Base-by-base conservation (phyloP, 176 grass and related monocot genomes). In the Canna indica region DNA sequence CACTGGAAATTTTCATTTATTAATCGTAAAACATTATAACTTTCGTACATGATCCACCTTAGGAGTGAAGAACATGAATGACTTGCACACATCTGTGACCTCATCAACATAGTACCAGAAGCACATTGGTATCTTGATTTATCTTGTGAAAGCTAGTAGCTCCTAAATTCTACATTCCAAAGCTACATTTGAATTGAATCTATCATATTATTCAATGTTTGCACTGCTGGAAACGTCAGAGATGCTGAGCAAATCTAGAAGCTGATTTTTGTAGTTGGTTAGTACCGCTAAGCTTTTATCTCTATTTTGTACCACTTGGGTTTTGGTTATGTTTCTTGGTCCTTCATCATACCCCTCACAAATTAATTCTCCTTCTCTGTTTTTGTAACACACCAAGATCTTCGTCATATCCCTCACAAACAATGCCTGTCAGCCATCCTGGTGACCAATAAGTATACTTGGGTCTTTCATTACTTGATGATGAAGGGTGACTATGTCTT, bases 401-500 rank as follows among this genome's bases (percentile, higher is more conserved):
- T 50, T 50, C 4, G 16, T 50, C 16, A 22, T 50, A 50, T 50
- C 18, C 47, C 47, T 50, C 47, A n/a, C 12, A 50, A 50, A 15
- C 18, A 50, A 50, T 50, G 16, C 18, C 18, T 50, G 47, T 50
- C 4, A 50, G 16, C 3, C 3, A 16, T 50, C 5, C 47, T 50
- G 47, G 47, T 50, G 16, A 50, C 14, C 16, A 20, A 50, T 20
- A 50, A 50, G 14, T 50, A 18, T 50, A 22, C 59, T 16, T 30
- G 59, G n/a, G 27, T 17, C 12, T 24, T 62, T 3, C 59, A 31
- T 16, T 7, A 6, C 22, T 57, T n/a, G 53, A 18, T n/a, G 16
- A n/a, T 57, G 53, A 57, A n/a, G 46, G 36, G 36, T 20, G 80
- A 72, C 0, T 82, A 85, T 10, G 80, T 85, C 80, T 92, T 82